Evolutionary conservation across 306 rosid genomes (phyloP), one percentile per base, ranked within the genome.

Genomic region (Malus fusca): DNA sequence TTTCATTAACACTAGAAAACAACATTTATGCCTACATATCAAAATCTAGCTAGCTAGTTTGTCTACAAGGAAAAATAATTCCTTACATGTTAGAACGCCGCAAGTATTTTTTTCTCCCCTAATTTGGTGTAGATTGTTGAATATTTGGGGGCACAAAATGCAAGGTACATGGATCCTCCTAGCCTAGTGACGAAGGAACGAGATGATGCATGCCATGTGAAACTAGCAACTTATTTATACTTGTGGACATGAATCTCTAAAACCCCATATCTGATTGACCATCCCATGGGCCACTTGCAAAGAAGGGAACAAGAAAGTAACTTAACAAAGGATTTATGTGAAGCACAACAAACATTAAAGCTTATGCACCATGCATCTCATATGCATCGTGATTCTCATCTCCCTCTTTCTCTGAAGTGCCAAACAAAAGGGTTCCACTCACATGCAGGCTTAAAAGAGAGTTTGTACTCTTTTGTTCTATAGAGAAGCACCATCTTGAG

Each of bases 201-300:
- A 56, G 1, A 56, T 4, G 62, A 58, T 58, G 55, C 62, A 58
- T n/a, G 62, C 22, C 6, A 58, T 22, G 23, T 58, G 13, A 51
- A 51, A 26, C 62, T 58, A 58, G 28, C 66, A 22, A 59, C 40
- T 58, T 53, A 4, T 56, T 51, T 15, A 0, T 51, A 51, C 55
- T 17, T 23, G 77, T 60, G 77, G 69, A 55, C 42, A 37, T 23
- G 77, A 73, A 59, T 14, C 42, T 46, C 40, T 73, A 40, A 73
- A 6, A 13, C 23, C 55, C 13, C 37, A 14, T n/a, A 61, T 6
- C 66, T 0, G 35, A 62, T 25, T 25, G 21, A 59, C 37, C 23
- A 59, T 3, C 14, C 17, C 8, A 60, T n/a, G 37, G 11, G 4
- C n/a, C 8, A 69, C 26, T 8, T 58, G 37, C 10, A 26, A 28